Conservation (phyloP, 2,329 filamentous ascomycete genomes). For the Fusarium nygamai region DNA sequence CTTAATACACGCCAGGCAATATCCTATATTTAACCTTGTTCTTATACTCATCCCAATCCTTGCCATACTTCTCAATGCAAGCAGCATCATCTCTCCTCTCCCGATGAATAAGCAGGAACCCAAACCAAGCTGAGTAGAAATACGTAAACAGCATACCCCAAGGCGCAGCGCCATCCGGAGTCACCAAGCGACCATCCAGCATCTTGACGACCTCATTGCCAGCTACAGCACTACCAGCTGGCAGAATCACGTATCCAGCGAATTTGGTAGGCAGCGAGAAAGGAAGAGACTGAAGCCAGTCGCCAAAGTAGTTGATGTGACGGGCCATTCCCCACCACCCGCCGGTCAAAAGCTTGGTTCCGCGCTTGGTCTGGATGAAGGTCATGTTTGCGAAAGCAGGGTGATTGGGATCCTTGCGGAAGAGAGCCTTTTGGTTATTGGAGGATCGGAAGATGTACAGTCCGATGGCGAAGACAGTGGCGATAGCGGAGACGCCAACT, state of each 20-base stretch:
- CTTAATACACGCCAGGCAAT: conserved; percentile 70
- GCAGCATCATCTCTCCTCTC: conserved; percentile 87
- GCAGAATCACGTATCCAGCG: conserved; percentile 78
- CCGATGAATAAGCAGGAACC: conserved; percentile 81
- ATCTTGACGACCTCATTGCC: conserved; percentile 62
- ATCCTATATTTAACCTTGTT: conserved; percentile 81
- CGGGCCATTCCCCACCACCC: conserved; percentile 93
- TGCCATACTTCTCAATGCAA: conserved; percentile 86
- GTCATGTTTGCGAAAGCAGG: conserved; percentile 78
- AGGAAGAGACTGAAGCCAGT: conserved; percentile 90
- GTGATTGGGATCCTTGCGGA: conserved; percentile 85
- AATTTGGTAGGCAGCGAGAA: conserved; percentile 86
- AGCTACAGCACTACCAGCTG: conserved; percentile 53
- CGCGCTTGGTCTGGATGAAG: conserved; percentile 83
- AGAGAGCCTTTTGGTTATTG: conserved; percentile 93
- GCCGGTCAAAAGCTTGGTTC: conserved; percentile 79
- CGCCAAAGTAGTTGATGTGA: conserved; percentile 93
- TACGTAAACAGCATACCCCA: conserved; percentile 90
- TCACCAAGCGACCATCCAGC: conserved; percentile 67
- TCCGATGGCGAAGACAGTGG: conserved; percentile 72
- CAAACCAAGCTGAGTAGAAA: conserved; percentile 92
- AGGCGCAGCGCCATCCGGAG: conserved; percentile 76
- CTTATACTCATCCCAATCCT: conserved; percentile 88
- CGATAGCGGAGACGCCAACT: conserved; percentile 69
- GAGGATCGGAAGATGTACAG: conserved; percentile 88